Conservation (phyloP, 1,284 basidiomycete species). For the Entoloma clypeatum region DNA sequence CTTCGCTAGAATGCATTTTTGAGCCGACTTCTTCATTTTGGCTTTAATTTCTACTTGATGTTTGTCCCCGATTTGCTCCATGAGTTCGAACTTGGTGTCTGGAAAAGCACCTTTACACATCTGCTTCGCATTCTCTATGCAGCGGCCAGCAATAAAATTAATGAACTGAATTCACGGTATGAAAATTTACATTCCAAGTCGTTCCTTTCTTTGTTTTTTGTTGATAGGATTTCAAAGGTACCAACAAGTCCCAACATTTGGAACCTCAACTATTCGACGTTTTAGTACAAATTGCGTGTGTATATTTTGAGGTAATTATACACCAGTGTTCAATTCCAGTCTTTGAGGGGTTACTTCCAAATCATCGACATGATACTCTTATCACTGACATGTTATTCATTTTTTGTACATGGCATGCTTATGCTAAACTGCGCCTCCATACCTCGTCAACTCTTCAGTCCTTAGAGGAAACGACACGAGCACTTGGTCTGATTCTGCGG, state of each 20-base stretch:
- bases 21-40: constrained; percentile 4
- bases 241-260: constrained; percentile 10
- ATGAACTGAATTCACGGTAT: constrained; percentile 10
- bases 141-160: constrained; percentile 2
- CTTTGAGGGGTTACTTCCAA: constrained; percentile 1
- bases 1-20: constrained; percentile 13
- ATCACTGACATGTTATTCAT: constrained; percentile 9
- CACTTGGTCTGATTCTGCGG: constrained; percentile 23
- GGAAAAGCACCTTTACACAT: constrained; percentile 14
- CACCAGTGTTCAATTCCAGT: constrained; percentile 8
- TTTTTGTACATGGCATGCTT: constrained; percentile 10
- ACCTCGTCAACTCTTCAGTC: constrained; percentile 2
- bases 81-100: constrained; percentile 18
- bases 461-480: constrained; percentile 20
- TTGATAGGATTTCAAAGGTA: constrained; percentile 9
- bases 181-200: not conserved
- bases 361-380: constrained; percentile 3
- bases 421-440: constrained; percentile 10
- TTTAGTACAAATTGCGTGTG: constrained; percentile 6
- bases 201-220: not conserved
- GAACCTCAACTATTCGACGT: constrained; percentile 6
- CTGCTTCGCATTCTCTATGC: constrained; percentile 9
- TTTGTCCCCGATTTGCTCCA: constrained; percentile 17
- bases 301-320: not conserved
- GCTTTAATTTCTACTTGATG: constrained; percentile 12